Base-by-base conservation (phyloP, 805 yeast species). In the Groenewaldozyma salmanticensis region DNA sequence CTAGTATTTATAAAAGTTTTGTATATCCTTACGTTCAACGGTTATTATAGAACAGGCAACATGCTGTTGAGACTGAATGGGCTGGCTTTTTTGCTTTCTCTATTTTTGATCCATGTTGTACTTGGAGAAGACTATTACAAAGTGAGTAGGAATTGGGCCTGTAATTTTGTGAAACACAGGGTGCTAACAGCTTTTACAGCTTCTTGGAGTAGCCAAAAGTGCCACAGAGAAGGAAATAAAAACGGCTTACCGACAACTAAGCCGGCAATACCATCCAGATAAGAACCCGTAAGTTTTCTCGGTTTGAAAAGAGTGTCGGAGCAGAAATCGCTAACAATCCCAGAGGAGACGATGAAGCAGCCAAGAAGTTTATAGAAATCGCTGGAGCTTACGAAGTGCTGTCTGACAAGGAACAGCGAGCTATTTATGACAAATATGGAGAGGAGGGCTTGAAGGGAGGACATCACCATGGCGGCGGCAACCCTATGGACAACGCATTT, bases 331-430 rank as follows among this genome's bases (percentile, higher is more conserved):
- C 29, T 24, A 24, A 24, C 29, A 13, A 31, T 7, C 9, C 2
- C 42, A 54, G 58, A 1, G 81, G 80, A 4, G 75, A 80, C 52
- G 53, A 84, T 5, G 81, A 73, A 21, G 95, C 96, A 1, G 87
- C 84, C 49, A 79, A 81, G 38, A 79, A 75, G 62, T 92, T 88
- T 59, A 79, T 92, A 38, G 94, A 87, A 61, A 74, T 92, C 21
- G 95, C 95, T 13, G 94, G 82, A 55, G 97, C 97, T 0, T 90
- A 90, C 59, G 96, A 90, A 63, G 70, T 86, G 13, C 70, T 90
- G 45, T 74, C 84, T 5, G 96, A 90, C 58, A 69, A 79, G 17
- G 83, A 88, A 55, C 90, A 88, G 70, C 82, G 97, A 68, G 83
- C 79, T 31, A 53, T 78, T 2, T 90, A 90, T 59, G 97, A 92